A percentile compares a stretch with the other conserved stretches of the same genome.
Evolutionary conservation across 257 asterid genomes (phyloP).

Genomic region (Voacanga thouarsii): DNA sequence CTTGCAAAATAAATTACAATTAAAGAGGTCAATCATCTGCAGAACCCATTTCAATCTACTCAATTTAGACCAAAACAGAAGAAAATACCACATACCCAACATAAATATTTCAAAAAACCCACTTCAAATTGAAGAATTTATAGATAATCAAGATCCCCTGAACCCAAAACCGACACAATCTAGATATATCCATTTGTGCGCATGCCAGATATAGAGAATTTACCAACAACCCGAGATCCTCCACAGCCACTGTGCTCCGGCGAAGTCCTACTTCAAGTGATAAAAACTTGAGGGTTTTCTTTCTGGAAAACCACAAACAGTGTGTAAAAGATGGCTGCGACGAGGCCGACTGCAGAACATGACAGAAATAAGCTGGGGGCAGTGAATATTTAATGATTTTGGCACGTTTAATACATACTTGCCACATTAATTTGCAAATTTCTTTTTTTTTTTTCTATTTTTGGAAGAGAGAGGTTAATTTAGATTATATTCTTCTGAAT

Average conservation of each 20-base stretch:
- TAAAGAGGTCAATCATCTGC: not conserved
- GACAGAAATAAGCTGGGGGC: not conserved
- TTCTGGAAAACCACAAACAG: not conserved
- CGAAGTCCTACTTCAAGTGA: not conserved
- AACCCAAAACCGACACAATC: not conserved
- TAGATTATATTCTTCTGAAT: too few relatives aligned
- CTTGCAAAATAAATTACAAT: not conserved
- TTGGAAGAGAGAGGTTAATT: too few relatives aligned
- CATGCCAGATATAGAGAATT: not conserved
- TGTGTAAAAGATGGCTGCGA: not conserved
- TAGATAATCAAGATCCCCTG: not conserved
- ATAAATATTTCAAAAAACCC: not conserved
- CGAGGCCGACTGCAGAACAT: not conserved
- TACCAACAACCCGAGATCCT: constrained; percentile 35
- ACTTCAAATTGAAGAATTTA: not conserved
- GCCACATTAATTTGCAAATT: too few relatives aligned
- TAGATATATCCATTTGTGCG: not conserved
- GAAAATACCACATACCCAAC: not conserved
- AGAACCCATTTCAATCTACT: not conserved
- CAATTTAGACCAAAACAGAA: not conserved
- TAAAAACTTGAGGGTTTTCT: not conserved
- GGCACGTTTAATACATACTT: too few relatives aligned
- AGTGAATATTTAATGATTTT: not conserved
- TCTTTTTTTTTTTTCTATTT: too few relatives aligned
- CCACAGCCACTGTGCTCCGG: constrained; percentile 19